phyloP scores from a whole-genome alignment of 345 rosid genomes.

The Eucalyptus sp. region DNA sequence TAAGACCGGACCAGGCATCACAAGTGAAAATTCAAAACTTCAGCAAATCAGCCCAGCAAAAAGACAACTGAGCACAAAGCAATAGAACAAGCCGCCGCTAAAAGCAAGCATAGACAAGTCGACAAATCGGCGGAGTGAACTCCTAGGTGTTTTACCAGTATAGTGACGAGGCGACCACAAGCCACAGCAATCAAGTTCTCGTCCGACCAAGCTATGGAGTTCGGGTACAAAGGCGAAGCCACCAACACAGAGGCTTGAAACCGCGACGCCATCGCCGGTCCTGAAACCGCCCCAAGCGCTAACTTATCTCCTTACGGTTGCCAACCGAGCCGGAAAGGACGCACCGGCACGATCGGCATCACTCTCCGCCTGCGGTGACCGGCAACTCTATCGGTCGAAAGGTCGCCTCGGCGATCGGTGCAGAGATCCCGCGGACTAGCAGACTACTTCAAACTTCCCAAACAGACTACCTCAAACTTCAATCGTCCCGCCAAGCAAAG shows the following conservation, averaged over 20 bases:
- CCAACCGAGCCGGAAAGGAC: neutral
- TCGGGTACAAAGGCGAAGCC: slow-evolving; percentile 66
- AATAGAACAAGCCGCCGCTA: neutral
- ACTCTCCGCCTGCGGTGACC: neutral
- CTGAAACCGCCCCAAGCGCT: neutral
- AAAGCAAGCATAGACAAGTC: neutral
- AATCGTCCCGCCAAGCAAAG: neutral
- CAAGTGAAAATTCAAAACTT: neutral
- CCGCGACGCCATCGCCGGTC: slow-evolving; percentile 45
- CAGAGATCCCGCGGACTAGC: neutral
- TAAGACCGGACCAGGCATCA: neutral
- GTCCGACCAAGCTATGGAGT: slow-evolving; percentile 87
- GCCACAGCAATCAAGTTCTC: slow-evolving; percentile 91
- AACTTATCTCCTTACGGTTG: neutral
- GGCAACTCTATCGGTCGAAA: neutral
- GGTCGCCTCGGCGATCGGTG: neutral
- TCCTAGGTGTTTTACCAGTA: slow-evolving; percentile 31
- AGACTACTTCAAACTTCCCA: too few species aligned
- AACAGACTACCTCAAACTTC: neutral
- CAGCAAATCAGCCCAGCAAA: neutral
- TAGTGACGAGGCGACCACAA: slow-evolving; percentile 70
- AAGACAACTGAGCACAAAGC: neutral
- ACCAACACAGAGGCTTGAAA: slow-evolving; percentile 78
- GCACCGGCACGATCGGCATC: neutral
- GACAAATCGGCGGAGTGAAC: neutral